Percentiles rank a stretch among this genome's conserved stretches.
Conservation (phyloP, 352 stramenopile species). For the Thalassiosira sp. region DNA sequence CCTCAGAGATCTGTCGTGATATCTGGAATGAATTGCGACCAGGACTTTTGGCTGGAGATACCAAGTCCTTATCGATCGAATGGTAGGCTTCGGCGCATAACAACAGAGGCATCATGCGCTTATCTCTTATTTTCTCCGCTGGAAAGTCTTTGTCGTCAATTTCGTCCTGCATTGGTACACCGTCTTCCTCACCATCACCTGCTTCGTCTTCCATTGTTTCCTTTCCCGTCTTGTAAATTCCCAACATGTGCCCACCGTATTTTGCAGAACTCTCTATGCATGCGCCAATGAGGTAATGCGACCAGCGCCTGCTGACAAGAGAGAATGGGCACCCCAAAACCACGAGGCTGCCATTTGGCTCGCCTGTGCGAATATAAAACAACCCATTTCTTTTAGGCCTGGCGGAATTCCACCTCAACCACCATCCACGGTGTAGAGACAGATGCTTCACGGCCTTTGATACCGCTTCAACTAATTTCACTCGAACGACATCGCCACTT, state of each 20-base stretch:
- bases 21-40: neutral
- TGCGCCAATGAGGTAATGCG: constrained; percentile 71
- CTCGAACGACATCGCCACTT: constrained; percentile 71
- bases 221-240: constrained; percentile 49
- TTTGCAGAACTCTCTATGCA: constrained; percentile 63
- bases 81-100: constrained; percentile 22
- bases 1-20: constrained; percentile 3
- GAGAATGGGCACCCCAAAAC: constrained; percentile 64
- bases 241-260: constrained; percentile 71
- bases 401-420: constrained; percentile 74
- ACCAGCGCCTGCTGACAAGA: constrained; percentile 70
- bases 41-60: constrained; percentile 14
- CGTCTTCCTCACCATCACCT: constrained; percentile 41
- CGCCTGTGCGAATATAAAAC: constrained; percentile 68
- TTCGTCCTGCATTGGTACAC: constrained; percentile 28
- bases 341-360: constrained; percentile 51
- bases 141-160: constrained; percentile 41
- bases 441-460: constrained; percentile 63
- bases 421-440: constrained; percentile 78
- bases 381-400: constrained; percentile 69
- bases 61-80: constrained; percentile 15
- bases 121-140: constrained; percentile 40
- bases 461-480: constrained; percentile 62
- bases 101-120: constrained; percentile 34
- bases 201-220: constrained; percentile 27